Conservation (phyloP, 2,329 filamentous ascomycete genomes). For the Byssoonygena ceratinophila region DNA sequence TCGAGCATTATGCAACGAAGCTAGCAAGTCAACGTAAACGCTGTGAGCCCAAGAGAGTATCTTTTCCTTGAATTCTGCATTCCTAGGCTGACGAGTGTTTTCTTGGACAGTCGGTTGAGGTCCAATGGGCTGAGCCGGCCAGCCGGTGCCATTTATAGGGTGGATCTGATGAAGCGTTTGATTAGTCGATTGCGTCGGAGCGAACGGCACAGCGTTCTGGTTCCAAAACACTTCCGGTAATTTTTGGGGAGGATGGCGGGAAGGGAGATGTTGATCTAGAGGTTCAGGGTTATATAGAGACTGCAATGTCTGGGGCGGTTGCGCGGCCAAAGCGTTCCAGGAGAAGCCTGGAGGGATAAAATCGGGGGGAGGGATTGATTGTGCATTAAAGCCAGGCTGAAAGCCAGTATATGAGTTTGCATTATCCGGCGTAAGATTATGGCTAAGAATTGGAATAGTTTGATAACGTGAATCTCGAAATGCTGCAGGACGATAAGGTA, state of each 20-base stretch:
- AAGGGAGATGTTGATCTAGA: constrained; percentile 28
- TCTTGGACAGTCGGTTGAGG: constrained; percentile 21
- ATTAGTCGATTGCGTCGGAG: constrained; percentile 3
- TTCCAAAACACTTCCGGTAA: constrained; percentile 17
- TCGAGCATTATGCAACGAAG: constrained; percentile 49
- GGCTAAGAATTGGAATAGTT: constrained; percentile 19
- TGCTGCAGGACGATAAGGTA: constrained; percentile 50
- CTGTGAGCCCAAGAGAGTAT: constrained; percentile 59
- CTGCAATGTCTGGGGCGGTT: constrained; percentile 11
- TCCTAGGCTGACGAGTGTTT: constrained; percentile 23
- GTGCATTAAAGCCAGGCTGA: constrained; percentile 24
- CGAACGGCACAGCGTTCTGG: constrained; percentile 23
- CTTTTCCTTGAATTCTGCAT: constrained; percentile 55
- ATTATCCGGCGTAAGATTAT: constrained; percentile 18
- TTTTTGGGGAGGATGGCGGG: constrained; percentile 27
- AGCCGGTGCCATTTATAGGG: constrained; percentile 16
- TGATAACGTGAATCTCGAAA: constrained; percentile 42
- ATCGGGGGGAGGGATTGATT: constrained; percentile 20
- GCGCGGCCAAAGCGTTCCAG: constrained; percentile 26
- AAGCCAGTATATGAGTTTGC: constrained; percentile 24
- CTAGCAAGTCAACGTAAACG: constrained; percentile 60
- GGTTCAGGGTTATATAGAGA: constrained; percentile 23
- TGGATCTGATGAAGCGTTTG: constrained; percentile 6
- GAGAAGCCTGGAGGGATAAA: constrained; percentile 23
- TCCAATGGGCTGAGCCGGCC: constrained; percentile 17